phyloP scores from a whole-genome alignment of 225 moss, liverwort and hornwort genomes.

The Pseudisothecium myosuroides region DNA sequence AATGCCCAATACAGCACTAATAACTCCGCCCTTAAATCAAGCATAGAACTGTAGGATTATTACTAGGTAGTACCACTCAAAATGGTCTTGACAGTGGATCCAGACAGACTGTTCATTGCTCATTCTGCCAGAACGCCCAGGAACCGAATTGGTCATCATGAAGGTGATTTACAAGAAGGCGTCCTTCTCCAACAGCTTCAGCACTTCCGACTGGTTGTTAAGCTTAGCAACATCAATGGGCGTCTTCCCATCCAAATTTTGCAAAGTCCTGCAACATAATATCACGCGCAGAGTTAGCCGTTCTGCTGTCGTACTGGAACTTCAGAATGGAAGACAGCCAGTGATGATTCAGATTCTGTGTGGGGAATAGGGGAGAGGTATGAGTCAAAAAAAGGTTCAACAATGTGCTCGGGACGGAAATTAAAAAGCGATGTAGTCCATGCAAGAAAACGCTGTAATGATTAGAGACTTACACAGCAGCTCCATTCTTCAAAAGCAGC shows the following conservation, averaged over 20 bases:
- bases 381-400: too few relatives aligned
- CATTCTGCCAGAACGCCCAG: background rate
- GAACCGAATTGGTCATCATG: background rate
- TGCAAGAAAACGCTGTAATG: background rate
- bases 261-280: slow-evolving; percentile 62
- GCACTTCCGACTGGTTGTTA: slow-evolving; percentile 79
- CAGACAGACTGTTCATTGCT: background rate
- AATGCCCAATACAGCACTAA: background rate
- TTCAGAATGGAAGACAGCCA: background rate
- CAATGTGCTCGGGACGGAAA: background rate
- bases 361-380: background rate
- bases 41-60: slow-evolving; percentile 13
- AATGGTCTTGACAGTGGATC: slow-evolving; percentile 10
- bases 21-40: background rate
- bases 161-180: slow-evolving; percentile 63
- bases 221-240: slow-evolving; percentile 97
- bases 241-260: slow-evolving; percentile 95
- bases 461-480: slow-evolving; percentile 72
- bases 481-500: slow-evolving; percentile 82
- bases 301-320: background rate
- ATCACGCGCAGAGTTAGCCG: background rate
- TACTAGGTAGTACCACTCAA: slow-evolving; percentile 15
- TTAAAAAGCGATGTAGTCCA: background rate
- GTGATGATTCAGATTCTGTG: background rate
- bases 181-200: slow-evolving; percentile 94